Percentiles rank a stretch among this genome's conserved stretches.
These are phyloP conservation scores for Sporobolus alterniflorus DNA, from an alignment of 202 grass and related monocot genomes.

Conservation along the genomic window DNA sequence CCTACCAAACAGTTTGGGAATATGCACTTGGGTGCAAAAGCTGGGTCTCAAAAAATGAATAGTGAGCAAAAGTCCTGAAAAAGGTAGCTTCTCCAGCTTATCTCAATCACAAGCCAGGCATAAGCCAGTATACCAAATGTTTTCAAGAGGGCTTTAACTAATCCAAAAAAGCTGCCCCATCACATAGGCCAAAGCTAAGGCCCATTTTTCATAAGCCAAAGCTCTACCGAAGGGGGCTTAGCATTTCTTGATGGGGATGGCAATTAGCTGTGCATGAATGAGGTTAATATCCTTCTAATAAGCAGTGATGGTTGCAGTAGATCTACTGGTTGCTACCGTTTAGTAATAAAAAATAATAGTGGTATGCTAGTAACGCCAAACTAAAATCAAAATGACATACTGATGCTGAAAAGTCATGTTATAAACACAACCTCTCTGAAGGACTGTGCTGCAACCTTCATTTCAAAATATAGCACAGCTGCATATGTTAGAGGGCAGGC, in stretches of 20 bases:
- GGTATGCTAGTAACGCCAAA: not conserved
- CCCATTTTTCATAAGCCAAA: too few species aligned
- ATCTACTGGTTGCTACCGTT: not conserved
- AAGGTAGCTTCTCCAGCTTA: too few species aligned
- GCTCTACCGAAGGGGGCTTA: too few species aligned
- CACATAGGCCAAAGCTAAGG: too few species aligned
- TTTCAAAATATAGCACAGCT: not conserved
- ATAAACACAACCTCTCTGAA: conserved; percentile 17
- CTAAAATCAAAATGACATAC: not conserved
- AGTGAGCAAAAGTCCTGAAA: too few species aligned
- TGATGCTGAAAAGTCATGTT: conserved; percentile 13
- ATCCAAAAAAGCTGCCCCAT: too few species aligned
- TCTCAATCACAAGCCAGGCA: too few species aligned
- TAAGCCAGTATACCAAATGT: too few species aligned
- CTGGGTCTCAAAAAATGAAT: too few species aligned
- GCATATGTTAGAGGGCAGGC: not conserved
- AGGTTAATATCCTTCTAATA: conserved; percentile 13
- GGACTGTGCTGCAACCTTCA: conserved; percentile 1
- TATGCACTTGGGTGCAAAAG: too few species aligned
- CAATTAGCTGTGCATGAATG: conserved; percentile 3
- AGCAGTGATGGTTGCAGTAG: not conserved
- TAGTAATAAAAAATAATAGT: not conserved
- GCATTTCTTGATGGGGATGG: not conserved
- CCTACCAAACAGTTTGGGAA: too few species aligned
- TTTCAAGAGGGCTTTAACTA: too few species aligned